phyloP scores from a whole-genome alignment of 257 asterid genomes.

The Capsicum baccatum region DNA sequence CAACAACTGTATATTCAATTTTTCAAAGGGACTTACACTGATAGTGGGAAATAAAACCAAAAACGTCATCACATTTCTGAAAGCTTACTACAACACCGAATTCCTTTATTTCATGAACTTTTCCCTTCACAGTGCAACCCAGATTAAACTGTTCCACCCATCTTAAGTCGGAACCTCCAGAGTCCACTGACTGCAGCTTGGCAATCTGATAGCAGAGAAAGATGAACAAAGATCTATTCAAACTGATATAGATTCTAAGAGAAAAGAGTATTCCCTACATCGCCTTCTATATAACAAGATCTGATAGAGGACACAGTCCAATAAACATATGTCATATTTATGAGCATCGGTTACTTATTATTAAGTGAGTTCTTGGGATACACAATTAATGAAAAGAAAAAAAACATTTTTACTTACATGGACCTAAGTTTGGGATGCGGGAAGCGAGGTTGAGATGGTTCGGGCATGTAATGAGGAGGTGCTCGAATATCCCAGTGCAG shows the following conservation, averaged over 20 bases:
- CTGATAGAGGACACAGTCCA: not conserved
- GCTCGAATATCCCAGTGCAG: too few species aligned
- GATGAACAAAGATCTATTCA: conserved; percentile 22
- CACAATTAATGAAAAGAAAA: not conserved
- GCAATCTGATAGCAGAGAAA: conserved; percentile 62
- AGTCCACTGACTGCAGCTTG: conserved; percentile 62
- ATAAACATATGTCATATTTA: not conserved
- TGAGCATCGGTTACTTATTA: not conserved
- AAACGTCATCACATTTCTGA: conserved; percentile 62
- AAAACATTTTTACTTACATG: not conserved
- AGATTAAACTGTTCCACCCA: conserved; percentile 67
- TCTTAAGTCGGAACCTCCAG: conserved; percentile 50
- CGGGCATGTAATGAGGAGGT: too few species aligned
- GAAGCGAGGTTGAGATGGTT: too few species aligned
- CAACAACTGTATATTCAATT: not conserved
- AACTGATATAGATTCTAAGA: not conserved
- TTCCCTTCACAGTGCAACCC: conserved; percentile 72
- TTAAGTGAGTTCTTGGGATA: not conserved
- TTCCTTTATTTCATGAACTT: conserved; percentile 76
- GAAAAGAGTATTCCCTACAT: conserved; percentile 14
- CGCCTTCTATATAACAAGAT: not conserved
- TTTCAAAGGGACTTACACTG: conserved; percentile 65
- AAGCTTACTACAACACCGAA: conserved; percentile 84
- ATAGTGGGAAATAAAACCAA: conserved; percentile 84
- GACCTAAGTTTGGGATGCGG: too few species aligned